Conservation (phyloP, 768 basidiomycete species). For the Suillus subaureus region DNA sequence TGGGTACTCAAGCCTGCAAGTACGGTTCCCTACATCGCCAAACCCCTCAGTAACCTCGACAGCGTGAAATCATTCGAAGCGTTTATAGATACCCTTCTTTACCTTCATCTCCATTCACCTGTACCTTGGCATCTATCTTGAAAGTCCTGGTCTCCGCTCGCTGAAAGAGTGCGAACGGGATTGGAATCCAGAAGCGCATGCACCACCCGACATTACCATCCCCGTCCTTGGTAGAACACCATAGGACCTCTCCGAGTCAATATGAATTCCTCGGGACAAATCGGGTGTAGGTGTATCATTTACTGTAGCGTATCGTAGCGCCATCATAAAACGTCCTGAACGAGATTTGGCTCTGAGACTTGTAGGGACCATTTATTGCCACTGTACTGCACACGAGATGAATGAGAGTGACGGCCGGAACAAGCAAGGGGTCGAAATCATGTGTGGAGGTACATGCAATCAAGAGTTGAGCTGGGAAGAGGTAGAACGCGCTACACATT, state of each 20-base stretch:
- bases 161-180: constrained; percentile 47
- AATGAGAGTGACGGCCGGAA: constrained; percentile 16
- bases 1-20: not conserved
- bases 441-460: constrained; percentile 20
- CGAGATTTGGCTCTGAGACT: not conserved
- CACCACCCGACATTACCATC: constrained; percentile 29
- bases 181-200: constrained; percentile 35
- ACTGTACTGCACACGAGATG: constrained; percentile 23
- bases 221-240: constrained; percentile 13
- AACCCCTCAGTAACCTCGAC: constrained; percentile 40
- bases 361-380: constrained; percentile 2
- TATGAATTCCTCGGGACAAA: constrained; percentile 18
- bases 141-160: constrained; percentile 50
- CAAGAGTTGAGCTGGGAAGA: constrained; percentile 26
- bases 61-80: constrained; percentile 41
- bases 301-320: constrained; percentile 8
- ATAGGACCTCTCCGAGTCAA: constrained; percentile 15
- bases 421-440: constrained; percentile 12
- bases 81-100: constrained; percentile 18
- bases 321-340: not conserved
- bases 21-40: not conserved
- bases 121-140: constrained; percentile 38
- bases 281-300: not conserved
- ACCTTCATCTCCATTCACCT: constrained; percentile 30
- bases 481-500: constrained; percentile 12